A percentile compares a stretch with the other conserved stretches of the same genome.
These are phyloP conservation scores for Podaxis mareebaensis DNA, from an alignment of 768 basidiomycete genomes.

Conservation along the genomic window DNA sequence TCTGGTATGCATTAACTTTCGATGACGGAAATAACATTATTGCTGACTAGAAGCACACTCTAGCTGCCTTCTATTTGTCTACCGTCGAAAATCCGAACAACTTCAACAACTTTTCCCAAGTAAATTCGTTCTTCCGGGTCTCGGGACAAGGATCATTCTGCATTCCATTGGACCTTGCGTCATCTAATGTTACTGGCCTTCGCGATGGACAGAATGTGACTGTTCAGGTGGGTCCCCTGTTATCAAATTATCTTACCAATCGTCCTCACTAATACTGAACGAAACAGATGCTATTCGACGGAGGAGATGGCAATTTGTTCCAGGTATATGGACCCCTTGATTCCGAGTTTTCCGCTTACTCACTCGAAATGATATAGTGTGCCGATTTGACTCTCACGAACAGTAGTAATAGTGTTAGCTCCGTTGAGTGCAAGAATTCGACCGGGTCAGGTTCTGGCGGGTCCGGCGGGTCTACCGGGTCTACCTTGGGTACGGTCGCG, in stretches of 20 bases:
- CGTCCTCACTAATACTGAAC: background rate
- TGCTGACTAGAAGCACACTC: slow-evolving; percentile 16
- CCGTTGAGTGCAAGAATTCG: slow-evolving; percentile 37
- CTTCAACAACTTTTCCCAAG: slow-evolving; percentile 58
- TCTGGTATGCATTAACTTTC: slow-evolving; percentile 38
- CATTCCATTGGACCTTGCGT: slow-evolving; percentile 59
- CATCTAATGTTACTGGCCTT: slow-evolving; percentile 41
- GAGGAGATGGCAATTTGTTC: slow-evolving; percentile 69
- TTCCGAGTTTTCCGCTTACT: slow-evolving; percentile 20
- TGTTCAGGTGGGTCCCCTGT: slow-evolving; percentile 49
- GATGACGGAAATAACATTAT: background rate
- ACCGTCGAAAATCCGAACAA: slow-evolving; percentile 58
- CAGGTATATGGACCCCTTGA: slow-evolving; percentile 42
- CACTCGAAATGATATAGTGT: slow-evolving; percentile 45
- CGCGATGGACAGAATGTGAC: slow-evolving; percentile 70
- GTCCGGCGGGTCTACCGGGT: slow-evolving; percentile 10
- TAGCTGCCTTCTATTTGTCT: slow-evolving; percentile 57
- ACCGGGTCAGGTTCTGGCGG: slow-evolving; percentile 20
- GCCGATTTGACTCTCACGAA: slow-evolving; percentile 70
- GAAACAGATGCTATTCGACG: slow-evolving; percentile 32
- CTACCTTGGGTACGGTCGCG: slow-evolving; percentile 11
- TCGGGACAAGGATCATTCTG: slow-evolving; percentile 63
- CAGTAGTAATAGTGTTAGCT: slow-evolving; percentile 45
- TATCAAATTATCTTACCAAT: background rate
- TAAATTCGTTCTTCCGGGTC: slow-evolving; percentile 35